Evolutionary conservation across 1,284 basidiomycete species (phyloP), one percentile per base, ranked within the genome.

Genomic region (Violaceomyces palustris): DNA sequence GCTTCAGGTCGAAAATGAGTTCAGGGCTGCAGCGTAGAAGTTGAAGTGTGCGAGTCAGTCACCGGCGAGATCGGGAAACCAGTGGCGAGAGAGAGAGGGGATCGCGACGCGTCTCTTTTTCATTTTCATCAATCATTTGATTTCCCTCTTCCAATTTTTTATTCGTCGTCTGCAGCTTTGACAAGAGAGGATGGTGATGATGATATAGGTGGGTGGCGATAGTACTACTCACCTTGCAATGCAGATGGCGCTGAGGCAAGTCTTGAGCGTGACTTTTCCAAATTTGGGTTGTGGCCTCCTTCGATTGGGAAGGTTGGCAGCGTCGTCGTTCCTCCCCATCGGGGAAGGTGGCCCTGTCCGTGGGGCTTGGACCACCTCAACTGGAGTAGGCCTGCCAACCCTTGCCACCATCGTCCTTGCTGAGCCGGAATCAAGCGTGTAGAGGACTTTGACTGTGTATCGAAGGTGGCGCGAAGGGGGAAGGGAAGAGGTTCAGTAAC

Each of bases 391-490:
- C 12, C 43, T 44, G 5, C 54, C 60, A 10, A 54, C 40, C 23
- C 62, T 42, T 6, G 69, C 68, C 1, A 72, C 59, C 67, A 72
- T 65, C 36, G 67, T 69, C 33, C 61, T 58, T 34, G 60, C 50
- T 2, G 61, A 63, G 39, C 54, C 58, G 14, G 64, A 61, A 38
- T 70, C 67, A 33, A 71, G 56, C 35, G 67, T 65, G 39, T 72
- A 72, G 17, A 71, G 50, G 24, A 72, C 65, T 42, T 69, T 71
- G 62, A 72, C 67, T 72, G 52, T n/a, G n/a, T n/a, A n/a, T n/a
- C n/a, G n/a, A n/a, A n/a, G n/a, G n/a, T n/a, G n/a, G n/a, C n/a
- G n/a, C n/a, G n/a, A n/a, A n/a, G n/a, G n/a, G n/a, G n/a, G n/a
- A n/a, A n/a, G n/a, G n/a, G n/a, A n/a, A n/a, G n/a, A n/a, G n/a